These are phyloP conservation scores for Aureobasidium sp. DNA, from an alignment of 2,329 filamentous ascomycete species.

Conservation along the genomic window DNA sequence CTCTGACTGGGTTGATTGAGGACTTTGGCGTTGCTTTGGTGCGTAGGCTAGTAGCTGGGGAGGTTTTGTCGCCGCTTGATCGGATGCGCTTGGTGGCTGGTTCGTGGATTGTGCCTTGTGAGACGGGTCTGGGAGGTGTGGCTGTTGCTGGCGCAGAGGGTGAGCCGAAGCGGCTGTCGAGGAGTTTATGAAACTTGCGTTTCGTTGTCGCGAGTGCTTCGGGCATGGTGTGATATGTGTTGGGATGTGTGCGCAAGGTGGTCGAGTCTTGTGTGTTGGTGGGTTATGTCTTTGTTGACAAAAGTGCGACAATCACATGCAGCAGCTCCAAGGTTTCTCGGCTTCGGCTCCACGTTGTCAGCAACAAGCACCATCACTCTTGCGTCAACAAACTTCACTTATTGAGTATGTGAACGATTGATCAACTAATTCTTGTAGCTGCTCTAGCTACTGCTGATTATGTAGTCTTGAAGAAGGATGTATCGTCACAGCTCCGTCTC, in stretches of 20 bases:
- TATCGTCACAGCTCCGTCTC: conserved; percentile 32
- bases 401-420: no score
- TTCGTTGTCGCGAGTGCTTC: conserved; percentile 79
- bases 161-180: conserved; percentile 65
- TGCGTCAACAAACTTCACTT: neutral
- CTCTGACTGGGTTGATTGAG: conserved; percentile 17
- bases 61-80: conserved; percentile 30
- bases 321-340: conserved; percentile 5
- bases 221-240: conserved; percentile 32
- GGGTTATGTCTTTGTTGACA: conserved; percentile 10
- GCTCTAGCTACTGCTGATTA: neutral
- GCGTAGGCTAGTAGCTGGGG: conserved; percentile 22
- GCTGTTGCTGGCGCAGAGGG: conserved; percentile 46
- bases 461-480: no score
- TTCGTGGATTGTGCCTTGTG: conserved; percentile 26
- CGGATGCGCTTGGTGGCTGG: conserved; percentile 36
- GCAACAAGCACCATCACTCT: neutral
- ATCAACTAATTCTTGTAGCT: neutral
- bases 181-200: conserved; percentile 81
- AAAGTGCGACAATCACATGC: conserved; percentile 17
- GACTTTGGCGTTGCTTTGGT: conserved; percentile 7
- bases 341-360: conserved; percentile 14
- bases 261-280: conserved; percentile 10
- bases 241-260: neutral
- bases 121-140: conserved; percentile 30